These are phyloP conservation scores for Ophiocordyceps robertsii DNA, from an alignment of 2,329 filamentous ascomycete genomes.

Conservation along the genomic window DNA sequence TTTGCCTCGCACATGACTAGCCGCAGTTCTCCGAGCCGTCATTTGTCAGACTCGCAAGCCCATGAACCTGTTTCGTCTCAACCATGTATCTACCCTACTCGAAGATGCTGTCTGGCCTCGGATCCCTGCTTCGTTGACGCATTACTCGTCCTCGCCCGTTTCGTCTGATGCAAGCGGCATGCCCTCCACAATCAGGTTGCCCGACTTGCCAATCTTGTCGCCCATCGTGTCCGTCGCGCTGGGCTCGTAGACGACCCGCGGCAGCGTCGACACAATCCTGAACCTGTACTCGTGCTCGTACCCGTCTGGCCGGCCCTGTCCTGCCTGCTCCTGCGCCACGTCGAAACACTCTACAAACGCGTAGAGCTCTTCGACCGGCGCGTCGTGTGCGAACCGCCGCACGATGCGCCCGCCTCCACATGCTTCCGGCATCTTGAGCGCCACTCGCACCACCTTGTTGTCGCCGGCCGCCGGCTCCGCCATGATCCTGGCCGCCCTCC, in stretches of 20 bases:
- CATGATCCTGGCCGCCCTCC: constrained; percentile 57
- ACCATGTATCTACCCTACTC: no score
- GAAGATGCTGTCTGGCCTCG: no score
- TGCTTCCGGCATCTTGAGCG: constrained; percentile 47
- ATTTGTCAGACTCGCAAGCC: no score
- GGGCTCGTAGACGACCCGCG: constrained; percentile 65
- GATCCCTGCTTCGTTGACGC: no score
- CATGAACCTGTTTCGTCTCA: neutral
- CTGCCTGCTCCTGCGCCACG: constrained; percentile 43
- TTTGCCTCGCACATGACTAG: neutral
- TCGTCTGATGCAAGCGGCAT: constrained; percentile 20
- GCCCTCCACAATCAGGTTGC: constrained; percentile 79
- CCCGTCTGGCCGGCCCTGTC: constrained; percentile 18
- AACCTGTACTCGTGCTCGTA: constrained; percentile 82
- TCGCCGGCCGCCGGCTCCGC: constrained; percentile 51
- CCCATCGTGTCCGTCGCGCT: constrained; percentile 51
- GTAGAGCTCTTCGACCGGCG: constrained; percentile 77
- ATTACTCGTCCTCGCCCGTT: no score
- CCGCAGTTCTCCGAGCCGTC: no score
- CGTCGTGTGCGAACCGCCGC: constrained; percentile 56
- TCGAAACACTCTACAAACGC: constrained; percentile 92
- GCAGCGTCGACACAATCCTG: constrained; percentile 72
- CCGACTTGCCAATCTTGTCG: constrained; percentile 66
- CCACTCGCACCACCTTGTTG: constrained; percentile 60
- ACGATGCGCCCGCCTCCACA: constrained; percentile 60